phyloP scores from a whole-genome alignment of 2,329 filamentous ascomycete species.

The Ascosphaera acerosa region DNA sequence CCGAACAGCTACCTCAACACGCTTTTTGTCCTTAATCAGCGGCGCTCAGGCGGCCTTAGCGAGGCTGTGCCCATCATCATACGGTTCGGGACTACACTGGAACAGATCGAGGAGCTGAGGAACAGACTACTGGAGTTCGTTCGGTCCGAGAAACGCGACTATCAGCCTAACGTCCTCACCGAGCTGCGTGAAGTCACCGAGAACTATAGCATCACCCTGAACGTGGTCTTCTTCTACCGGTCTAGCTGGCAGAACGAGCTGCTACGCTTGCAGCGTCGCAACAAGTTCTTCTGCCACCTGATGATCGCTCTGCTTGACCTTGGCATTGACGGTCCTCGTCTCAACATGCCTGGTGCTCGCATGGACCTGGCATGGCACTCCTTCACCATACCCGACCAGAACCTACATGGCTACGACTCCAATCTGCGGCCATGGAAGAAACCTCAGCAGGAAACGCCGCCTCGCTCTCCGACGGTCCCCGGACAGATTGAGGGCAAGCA shows the following conservation, averaged over 20 bases:
- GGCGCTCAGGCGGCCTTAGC: conserved; percentile 65
- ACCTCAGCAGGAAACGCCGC: too few relatives aligned
- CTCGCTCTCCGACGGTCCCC: too few relatives aligned
- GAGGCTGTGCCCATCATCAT: conserved; percentile 66
- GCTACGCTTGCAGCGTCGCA: conserved; percentile 65
- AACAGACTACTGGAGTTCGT: conserved; percentile 64
- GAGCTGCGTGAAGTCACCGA: conserved; percentile 59
- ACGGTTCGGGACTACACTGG: conserved; percentile 64
- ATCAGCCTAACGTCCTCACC: conserved; percentile 61
- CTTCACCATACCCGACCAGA: conserved; percentile 19
- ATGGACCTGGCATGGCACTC: conserved; percentile 39
- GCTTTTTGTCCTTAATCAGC: conserved; percentile 84
- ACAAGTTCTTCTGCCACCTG: conserved; percentile 80
- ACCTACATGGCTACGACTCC: too few relatives aligned
- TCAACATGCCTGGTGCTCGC: conserved; percentile 43
- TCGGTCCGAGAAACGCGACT: conserved; percentile 64
- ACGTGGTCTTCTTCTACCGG: conserved; percentile 94
- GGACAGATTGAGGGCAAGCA: too few relatives aligned
- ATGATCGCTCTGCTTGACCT: conserved; percentile 66
- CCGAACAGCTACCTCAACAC: conserved; percentile 86
- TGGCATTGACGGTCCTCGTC: conserved; percentile 61
- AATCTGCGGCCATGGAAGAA: too few relatives aligned
- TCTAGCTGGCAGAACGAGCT: conserved; percentile 91
- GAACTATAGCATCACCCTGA: conserved; percentile 64
- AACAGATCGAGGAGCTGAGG: conserved; percentile 63